Percentiles rank a stretch among this genome's conserved stretches.
These are phyloP conservation scores for Pelargonium cotyledonis DNA, from an alignment of 441 rosid species.

Conservation along the genomic window DNA sequence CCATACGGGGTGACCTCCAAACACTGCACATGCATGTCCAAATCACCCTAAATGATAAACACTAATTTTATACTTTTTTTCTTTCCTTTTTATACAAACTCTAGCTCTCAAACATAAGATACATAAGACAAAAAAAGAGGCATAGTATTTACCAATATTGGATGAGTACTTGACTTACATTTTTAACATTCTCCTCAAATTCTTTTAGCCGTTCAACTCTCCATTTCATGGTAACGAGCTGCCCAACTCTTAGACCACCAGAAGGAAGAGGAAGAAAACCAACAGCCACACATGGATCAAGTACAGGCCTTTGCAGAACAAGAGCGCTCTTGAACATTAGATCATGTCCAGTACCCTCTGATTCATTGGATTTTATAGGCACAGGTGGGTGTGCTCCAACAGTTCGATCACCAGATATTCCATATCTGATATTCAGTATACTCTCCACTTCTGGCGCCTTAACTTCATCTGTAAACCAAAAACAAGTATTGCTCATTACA, in stretches of 20 bases:
- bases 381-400: conserved; percentile 87
- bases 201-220: conserved; percentile 84
- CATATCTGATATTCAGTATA: conserved; percentile 72
- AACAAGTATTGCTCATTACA: neutral
- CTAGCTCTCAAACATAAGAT: neutral
- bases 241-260: conserved; percentile 77
- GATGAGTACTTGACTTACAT: conserved; percentile 31
- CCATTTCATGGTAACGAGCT: conserved; percentile 83
- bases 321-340: conserved; percentile 76
- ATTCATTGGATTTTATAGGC: conserved; percentile 26
- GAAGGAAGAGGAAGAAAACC: conserved; percentile 89
- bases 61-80: too few species aligned
- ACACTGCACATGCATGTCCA: too few species aligned
- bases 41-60: too few species aligned
- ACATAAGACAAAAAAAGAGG: neutral
- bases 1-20: too few species aligned
- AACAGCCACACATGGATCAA: conserved; percentile 88
- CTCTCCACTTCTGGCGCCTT: conserved; percentile 43
- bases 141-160: conserved; percentile 22
- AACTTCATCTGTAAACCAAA: conserved; percentile 38
- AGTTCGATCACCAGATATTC: conserved; percentile 66
- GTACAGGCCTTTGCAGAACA: conserved; percentile 78
- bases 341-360: conserved; percentile 38
- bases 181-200: conserved; percentile 33
- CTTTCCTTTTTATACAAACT: too few species aligned